Evolutionary conservation across 768 basidiomycete species (phyloP).

Genomic region (Glaciozyma martinii): DNA sequence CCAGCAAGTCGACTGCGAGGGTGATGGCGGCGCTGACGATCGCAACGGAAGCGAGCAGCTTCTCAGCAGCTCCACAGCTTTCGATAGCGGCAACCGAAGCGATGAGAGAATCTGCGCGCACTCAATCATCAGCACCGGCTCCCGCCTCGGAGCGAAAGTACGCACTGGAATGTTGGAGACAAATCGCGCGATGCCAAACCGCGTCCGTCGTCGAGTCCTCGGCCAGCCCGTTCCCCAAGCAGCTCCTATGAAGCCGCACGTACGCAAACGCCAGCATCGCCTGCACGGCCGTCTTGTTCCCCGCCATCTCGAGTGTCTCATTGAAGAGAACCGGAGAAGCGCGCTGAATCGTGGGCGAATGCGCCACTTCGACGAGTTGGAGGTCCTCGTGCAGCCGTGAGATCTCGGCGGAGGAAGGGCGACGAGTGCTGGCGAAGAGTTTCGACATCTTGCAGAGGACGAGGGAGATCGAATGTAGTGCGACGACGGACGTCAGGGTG

Average conservation of each 20-base stretch:
- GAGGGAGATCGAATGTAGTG: background rate
- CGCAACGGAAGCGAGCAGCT: background rate
- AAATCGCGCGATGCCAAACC: background rate
- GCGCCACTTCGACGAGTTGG: background rate
- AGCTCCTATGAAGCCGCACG: background rate
- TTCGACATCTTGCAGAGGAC: constrained; percentile 5
- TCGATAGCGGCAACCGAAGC: background rate
- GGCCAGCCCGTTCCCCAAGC: background rate
- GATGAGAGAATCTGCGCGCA: background rate
- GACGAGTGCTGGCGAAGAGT: background rate
- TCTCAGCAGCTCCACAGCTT: too few relatives aligned
- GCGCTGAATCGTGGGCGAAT: background rate
- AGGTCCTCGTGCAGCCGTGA: constrained; percentile 9
- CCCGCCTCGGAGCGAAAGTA: background rate
- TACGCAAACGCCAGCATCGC: background rate
- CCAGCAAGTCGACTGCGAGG: background rate
- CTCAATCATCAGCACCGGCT: background rate
- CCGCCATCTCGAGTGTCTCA: background rate
- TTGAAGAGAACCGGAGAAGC: background rate
- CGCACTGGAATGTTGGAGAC: background rate
- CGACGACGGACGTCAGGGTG: background rate
- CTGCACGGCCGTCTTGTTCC: background rate
- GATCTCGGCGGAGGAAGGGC: background rate
- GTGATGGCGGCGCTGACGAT: background rate
- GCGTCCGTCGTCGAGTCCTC: background rate